Base-by-base conservation (phyloP, 225 moss, liverwort and hornwort species). In the Asterella californica region DNA sequence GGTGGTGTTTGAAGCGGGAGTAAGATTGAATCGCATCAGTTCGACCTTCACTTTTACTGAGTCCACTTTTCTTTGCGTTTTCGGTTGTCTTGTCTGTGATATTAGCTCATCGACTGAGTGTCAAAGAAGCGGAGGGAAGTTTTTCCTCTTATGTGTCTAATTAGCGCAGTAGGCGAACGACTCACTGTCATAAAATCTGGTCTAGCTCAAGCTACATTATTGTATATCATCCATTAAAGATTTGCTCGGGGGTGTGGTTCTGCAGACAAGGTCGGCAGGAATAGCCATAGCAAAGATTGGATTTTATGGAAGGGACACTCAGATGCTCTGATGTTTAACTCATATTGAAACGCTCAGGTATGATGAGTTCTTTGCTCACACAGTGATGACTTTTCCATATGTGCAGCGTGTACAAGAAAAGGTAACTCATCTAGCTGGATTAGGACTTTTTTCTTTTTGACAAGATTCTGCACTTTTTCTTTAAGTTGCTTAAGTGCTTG, bases 311-410 rank as follows among this genome's bases (percentile, higher is more conserved):
- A 84, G 82, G 74, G 80, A 85, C 46, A 76, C 81, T 79, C 90
- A 93, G 69, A 84, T 79, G 79, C 76, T 99, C 59, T 99, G 99
- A 95, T 91, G 93, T 85, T 84, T 91, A 66, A 99, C 99, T 34
- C 92, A 99, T 63, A 89, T 95, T 73, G 99, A 99, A 83, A 99
- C 92, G 47, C 81, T 99, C 66, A 94, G 95, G 93, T 93, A 73
- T 48, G 47, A 65, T 60, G 25, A 11, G 6, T n/a, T 61, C 22
- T n/a, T 5, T n/a, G 25, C 0, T 34, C 24, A 36, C 55, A 17
- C 42, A 24, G 29, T 32, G 8, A 4, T 22, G 25, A 57, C 6
- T 18, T 57, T 11, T 57, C 24, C 21, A 21, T 57, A 24, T n/a
- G n/a, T n/a, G n/a, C n/a, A n/a, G 17, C 57, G 57, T 57, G 18